Evolutionary conservation across 1,284 basidiomycete species (phyloP).

Genomic region (Cerioporus squamosus): DNA sequence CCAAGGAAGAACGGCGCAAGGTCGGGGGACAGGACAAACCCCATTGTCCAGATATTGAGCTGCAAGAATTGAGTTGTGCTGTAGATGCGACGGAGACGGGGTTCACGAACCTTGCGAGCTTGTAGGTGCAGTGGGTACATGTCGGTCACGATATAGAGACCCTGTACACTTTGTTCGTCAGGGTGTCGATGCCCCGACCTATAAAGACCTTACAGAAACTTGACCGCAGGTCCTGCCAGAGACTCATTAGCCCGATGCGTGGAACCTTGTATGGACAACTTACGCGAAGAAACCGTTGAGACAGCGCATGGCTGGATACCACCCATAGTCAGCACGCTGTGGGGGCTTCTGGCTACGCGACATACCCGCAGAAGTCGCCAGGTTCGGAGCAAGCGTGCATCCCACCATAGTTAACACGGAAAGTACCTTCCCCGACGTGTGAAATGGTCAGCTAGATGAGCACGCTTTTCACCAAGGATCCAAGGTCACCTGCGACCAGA

Average conservation of each 20-base stretch:
- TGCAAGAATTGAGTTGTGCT: slow-evolving; percentile 23
- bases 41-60: slow-evolving; percentile 74
- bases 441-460: neutral
- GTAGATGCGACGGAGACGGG: neutral
- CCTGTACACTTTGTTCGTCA: slow-evolving; percentile 39
- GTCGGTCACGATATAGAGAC: slow-evolving; percentile 67
- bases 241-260: neutral
- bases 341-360: no score
- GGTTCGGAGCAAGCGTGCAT: slow-evolving; percentile 53
- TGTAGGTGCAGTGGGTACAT: slow-evolving; percentile 77
- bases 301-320: slow-evolving; percentile 63
- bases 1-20: slow-evolving; percentile 71
- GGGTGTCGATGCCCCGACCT: neutral
- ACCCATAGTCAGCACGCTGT: neutral
- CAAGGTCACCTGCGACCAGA: slow-evolving; percentile 54
- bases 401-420: slow-evolving; percentile 52
- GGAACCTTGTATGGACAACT: neutral
- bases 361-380: slow-evolving; percentile 53
- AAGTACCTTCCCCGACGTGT: slow-evolving; percentile 35
- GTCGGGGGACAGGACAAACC: slow-evolving; percentile 67
- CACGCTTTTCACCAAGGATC: no score
- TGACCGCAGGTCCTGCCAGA: slow-evolving; percentile 61
- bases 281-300: slow-evolving; percentile 71
- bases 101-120: slow-evolving; percentile 58
- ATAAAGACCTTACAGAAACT: slow-evolving; percentile 53